Evolutionary conservation across 2,329 filamentous ascomycete genomes (phyloP).

Genomic region (Stachybotrys chartarum): DNA sequence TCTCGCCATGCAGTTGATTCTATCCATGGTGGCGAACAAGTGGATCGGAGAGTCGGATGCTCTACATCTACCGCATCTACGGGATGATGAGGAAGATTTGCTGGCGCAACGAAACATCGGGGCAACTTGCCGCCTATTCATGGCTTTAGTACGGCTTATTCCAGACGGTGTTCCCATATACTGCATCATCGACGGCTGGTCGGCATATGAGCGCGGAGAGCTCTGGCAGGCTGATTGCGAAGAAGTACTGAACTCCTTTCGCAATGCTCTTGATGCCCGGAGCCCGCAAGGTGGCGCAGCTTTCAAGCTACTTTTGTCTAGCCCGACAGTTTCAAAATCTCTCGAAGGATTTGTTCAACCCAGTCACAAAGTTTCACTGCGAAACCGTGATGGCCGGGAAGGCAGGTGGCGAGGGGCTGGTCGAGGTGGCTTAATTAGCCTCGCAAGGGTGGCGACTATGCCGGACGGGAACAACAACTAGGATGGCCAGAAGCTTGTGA

Average conservation of each 20-base stretch:
- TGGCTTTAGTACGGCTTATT: neutral
- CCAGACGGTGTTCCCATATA: neutral
- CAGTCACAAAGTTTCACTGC: neutral
- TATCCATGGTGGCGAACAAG: conserved; percentile 1
- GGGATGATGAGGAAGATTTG: neutral
- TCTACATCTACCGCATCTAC: neutral
- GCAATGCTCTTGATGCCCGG: neutral
- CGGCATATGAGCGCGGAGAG: neutral
- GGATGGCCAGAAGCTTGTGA: too few relatives aligned
- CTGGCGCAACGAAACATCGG: neutral
- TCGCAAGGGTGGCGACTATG: neutral
- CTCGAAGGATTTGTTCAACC: neutral
- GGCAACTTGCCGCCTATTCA: neutral
- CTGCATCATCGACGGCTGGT: neutral
- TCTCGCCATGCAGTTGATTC: neutral
- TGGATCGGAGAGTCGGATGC: neutral
- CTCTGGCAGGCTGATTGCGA: neutral
- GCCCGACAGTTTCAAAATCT: neutral
- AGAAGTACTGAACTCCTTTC: neutral
- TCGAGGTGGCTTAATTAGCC: neutral
- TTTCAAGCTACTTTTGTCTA: neutral
- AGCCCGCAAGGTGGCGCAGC: neutral
- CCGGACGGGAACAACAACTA: neutral
- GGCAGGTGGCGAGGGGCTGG: neutral
- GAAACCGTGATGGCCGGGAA: neutral